Evolutionary conservation across 306 rosid species (phyloP).

Genomic region (Cercis canadensis): DNA sequence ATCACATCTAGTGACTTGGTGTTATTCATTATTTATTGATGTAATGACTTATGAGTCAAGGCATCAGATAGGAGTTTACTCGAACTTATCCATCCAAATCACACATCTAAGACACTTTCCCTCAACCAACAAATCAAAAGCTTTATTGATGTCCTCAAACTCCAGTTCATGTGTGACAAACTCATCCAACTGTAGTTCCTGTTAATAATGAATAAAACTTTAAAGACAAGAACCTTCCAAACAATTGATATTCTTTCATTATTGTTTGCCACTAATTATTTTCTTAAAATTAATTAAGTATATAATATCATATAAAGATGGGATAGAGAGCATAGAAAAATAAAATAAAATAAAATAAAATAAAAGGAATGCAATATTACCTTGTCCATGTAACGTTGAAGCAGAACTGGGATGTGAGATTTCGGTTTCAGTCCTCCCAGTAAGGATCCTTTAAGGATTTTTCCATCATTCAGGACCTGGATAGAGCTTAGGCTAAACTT

Average conservation of each 20-base stretch:
- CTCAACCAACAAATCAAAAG: slow-evolving; percentile 68
- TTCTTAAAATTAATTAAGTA: background rate
- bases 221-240: too few species aligned
- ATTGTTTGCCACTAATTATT: too few species aligned
- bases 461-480: slow-evolving; percentile 65
- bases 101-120: slow-evolving; percentile 74
- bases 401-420: slow-evolving; percentile 72
- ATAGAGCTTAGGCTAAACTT: slow-evolving; percentile 42
- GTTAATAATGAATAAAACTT: background rate
- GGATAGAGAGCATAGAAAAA: background rate
- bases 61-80: too few species aligned
- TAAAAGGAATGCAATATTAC: slow-evolving; percentile 50
- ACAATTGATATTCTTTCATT: too few species aligned
- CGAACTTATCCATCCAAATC: slow-evolving; percentile 71
- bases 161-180: slow-evolving; percentile 73
- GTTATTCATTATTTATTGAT: too few species aligned
- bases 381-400: slow-evolving; percentile 77
- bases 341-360: slow-evolving; percentile 7
- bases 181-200: slow-evolving; percentile 80
- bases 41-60: too few species aligned
- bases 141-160: slow-evolving; percentile 79
- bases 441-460: slow-evolving; percentile 66
- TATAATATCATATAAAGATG: background rate
- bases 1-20: too few species aligned
- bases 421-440: slow-evolving; percentile 88